Conservation (phyloP, 1,284 basidiomycete species). For the Rhodotorula mucilaginosa region DNA sequence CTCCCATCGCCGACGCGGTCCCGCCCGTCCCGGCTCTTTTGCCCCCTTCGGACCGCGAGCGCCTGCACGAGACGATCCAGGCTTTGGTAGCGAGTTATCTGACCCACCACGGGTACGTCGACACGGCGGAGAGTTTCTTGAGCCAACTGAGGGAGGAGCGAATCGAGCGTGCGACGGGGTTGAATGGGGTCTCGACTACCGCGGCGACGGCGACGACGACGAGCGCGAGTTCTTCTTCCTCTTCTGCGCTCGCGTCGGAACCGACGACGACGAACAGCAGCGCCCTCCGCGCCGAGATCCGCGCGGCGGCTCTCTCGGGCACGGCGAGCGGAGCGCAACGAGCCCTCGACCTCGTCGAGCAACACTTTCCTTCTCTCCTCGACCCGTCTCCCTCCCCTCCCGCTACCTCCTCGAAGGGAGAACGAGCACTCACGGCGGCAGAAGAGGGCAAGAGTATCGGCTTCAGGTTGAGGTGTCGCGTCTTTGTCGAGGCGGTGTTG, state of each 20-base stretch:
- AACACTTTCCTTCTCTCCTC: conserved; percentile 22
- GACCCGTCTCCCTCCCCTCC: not conserved
- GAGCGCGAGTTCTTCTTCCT: not conserved
- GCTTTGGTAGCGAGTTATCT: conserved; percentile 33
- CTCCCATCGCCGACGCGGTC: not conserved
- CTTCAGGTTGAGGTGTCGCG: conserved; percentile 50
- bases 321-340: not conserved
- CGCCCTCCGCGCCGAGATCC: conserved; percentile 20
- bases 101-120: conserved; percentile 34
- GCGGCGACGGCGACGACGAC: not conserved
- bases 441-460: conserved; percentile 9
- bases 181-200: not conserved
- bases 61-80: conserved; percentile 31
- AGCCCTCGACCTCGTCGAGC: conserved; percentile 16
- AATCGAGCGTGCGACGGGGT: conserved; percentile 8
- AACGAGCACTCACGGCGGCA: not conserved
- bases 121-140: conserved; percentile 20
- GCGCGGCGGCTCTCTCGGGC: conserved; percentile 6
- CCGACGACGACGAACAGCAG: not conserved
- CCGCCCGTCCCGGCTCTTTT: conserved; percentile 30
- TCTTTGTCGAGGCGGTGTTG: conserved; percentile 74
- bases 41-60: not conserved
- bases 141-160: conserved; percentile 25
- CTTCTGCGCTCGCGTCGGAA: not conserved
- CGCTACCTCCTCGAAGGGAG: not conserved